Base-by-base conservation (phyloP, 768 basidiomycete genomes). In the Suillus subalutaceus region DNA sequence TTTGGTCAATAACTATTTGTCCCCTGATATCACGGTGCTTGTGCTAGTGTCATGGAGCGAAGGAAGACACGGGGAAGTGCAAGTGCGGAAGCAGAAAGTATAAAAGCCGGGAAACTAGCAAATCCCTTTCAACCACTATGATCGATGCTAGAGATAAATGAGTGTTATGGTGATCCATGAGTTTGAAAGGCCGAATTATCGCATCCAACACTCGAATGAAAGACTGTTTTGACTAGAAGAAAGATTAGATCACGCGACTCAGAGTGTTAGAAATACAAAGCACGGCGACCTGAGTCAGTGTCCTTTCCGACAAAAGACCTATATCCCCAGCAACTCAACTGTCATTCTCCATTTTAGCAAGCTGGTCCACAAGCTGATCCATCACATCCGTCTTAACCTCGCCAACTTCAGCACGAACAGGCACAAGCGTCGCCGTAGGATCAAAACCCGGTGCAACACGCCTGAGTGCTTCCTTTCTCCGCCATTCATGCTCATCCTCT, bases 401-500 rank as follows among this genome's bases (percentile, higher is more conserved):
- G 69, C n/a, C 12, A 64, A 6, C 65, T 68, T 50, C 53, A 20
- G 73, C 43, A 7, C 73, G 72, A 30, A 69, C 66, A 6, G 75
- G 76, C 59, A 69, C 72, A 38, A 93, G 82, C 32, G 88, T 81
- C 44, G 84, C 79, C 0, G 82, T 85, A 50, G 83, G 77, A 63
- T 92, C 89, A 70, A 93, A 95, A 1, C 95, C 94, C 0, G 95
- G 94, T 0, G 94, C 94, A 55, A 97, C 89, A 63, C 84, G 81
- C 16, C 88, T 83, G 66, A 96, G 79, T 8, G 90, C 90, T 32
- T 92, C 92, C 5, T 82, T 80, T 64, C 81, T 80, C 38, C 84
- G 79, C 26, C 80, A 81, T 71, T 91, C 89, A 69, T 91, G 93
- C 68, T 93, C 93, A n/a, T 92, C 90, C 52, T 90, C 88, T 32